These are phyloP conservation scores for Volvariella surrecta DNA, from an alignment of 1,284 basidiomycete species.

Conservation along the genomic window DNA sequence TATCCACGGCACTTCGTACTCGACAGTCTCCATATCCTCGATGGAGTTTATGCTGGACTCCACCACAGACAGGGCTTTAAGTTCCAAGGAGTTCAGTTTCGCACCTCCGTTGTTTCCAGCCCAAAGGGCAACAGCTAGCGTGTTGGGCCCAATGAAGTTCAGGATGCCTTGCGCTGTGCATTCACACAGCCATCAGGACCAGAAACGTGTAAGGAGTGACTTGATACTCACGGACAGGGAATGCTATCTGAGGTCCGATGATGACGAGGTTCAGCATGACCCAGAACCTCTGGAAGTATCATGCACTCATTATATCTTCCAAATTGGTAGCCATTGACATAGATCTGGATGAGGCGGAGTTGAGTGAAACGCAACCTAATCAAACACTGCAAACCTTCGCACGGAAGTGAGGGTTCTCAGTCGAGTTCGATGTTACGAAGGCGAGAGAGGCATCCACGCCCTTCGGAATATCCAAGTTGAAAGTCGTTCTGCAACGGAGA, in stretches of 20 bases:
- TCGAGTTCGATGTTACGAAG: slow-evolving; percentile 28
- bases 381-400: slow-evolving; percentile 19
- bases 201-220: not conserved
- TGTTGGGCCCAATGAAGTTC: slow-evolving; percentile 39
- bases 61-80: slow-evolving; percentile 28
- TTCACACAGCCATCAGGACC: not conserved
- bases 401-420: slow-evolving; percentile 30
- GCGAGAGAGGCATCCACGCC: slow-evolving; percentile 42
- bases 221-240: slow-evolving; percentile 29
- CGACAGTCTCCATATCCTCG: too few relatives aligned
- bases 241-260: slow-evolving; percentile 30
- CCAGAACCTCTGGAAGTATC: not conserved
- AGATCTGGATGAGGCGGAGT: slow-evolving; percentile 19
- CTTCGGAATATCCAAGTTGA: slow-evolving; percentile 30
- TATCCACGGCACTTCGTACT: too few relatives aligned
- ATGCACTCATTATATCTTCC: slow-evolving; percentile 29
- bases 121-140: slow-evolving; percentile 40
- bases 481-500: slow-evolving; percentile 29
- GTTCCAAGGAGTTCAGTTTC: slow-evolving; percentile 27
- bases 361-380: not conserved
- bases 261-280: slow-evolving; percentile 19
- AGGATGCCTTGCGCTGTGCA: slow-evolving; percentile 39
- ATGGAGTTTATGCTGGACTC: slow-evolving; percentile 30
- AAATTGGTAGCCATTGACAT: slow-evolving; percentile 35
- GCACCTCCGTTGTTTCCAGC: slow-evolving; percentile 29